These are phyloP conservation scores for Acanthochlamys bracteata DNA, from an alignment of 106 monocot genomes.

Conservation along the genomic window DNA sequence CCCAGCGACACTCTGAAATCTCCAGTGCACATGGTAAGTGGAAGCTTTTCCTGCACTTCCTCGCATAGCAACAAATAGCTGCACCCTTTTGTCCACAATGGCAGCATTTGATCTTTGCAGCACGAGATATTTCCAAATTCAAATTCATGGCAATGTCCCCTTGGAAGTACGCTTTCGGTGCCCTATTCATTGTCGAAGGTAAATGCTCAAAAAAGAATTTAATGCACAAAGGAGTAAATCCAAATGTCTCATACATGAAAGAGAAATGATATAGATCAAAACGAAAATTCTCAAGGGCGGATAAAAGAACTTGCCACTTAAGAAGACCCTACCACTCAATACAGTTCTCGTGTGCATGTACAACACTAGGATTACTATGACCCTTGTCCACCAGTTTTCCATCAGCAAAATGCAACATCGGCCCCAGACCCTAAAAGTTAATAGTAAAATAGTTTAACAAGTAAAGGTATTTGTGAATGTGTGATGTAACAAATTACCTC, in stretches of 20 bases:
- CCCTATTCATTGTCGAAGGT: neutral
- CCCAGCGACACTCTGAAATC: neutral
- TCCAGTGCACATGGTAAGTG: neutral
- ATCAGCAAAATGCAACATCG: constrained; percentile 50
- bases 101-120: neutral
- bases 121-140: neutral
- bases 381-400: constrained; percentile 20
- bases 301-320: neutral
- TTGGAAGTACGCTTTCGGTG: neutral
- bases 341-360: constrained; percentile 71
- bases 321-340: constrained; percentile 51
- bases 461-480: neutral
- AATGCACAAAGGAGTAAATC: neutral
- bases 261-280: too few relatives aligned
- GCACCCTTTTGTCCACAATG: neutral
- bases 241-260: too few relatives aligned
- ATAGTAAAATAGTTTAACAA: neutral
- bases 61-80: neutral
- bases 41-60: neutral
- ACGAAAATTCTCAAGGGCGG: neutral
- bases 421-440: constrained; percentile 38
- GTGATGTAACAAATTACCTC: constrained; percentile 25
- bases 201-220: neutral
- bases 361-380: constrained; percentile 22
- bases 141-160: neutral